A percentile compares a stretch with the other conserved stretches of the same genome.
Conservation (phyloP, 208 protist genomes). For the Acanthamoeba lenticulata region DNA sequence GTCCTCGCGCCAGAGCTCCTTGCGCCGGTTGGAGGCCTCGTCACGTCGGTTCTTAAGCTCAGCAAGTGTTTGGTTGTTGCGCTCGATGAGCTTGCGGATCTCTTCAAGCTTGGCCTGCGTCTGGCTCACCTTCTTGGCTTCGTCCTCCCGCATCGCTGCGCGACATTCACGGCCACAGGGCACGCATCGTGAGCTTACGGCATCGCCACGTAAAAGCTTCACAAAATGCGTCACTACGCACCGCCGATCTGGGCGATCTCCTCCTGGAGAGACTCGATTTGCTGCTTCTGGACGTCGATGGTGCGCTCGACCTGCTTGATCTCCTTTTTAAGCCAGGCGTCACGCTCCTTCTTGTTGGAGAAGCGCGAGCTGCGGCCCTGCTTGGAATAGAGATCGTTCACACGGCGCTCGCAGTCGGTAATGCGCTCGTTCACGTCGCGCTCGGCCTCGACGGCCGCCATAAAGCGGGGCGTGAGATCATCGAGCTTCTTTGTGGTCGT, state of each 20-base stretch:
- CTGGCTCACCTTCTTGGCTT: conserved; percentile 42
- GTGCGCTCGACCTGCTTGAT: conserved; percentile 85
- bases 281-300: conserved; percentile 75
- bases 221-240: not conserved
- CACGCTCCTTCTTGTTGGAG: conserved; percentile 90
- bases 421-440: conserved; percentile 25
- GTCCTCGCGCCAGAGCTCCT: conserved; percentile 54
- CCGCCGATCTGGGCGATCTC: not conserved
- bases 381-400: conserved; percentile 91
- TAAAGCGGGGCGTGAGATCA: conserved; percentile 79
- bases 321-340: conserved; percentile 92
- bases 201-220: not conserved
- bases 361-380: conserved; percentile 92
- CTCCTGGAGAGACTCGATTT: conserved; percentile 44
- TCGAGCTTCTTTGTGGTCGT: conserved; percentile 73
- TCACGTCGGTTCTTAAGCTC: conserved; percentile 70
- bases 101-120: conserved; percentile 12
- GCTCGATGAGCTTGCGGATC: conserved; percentile 31
- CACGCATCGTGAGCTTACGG: too few relatives aligned
- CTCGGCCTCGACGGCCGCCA: conserved; percentile 77
- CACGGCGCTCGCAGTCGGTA: conserved; percentile 24
- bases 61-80: not conserved
- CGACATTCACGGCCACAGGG: too few relatives aligned
- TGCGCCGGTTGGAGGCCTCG: conserved; percentile 62
- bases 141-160: not conserved